Evolutionary conservation across 1,139 yeast genomes (phyloP).

Genomic region (Kurtzmaniella quercitrusa): DNA sequence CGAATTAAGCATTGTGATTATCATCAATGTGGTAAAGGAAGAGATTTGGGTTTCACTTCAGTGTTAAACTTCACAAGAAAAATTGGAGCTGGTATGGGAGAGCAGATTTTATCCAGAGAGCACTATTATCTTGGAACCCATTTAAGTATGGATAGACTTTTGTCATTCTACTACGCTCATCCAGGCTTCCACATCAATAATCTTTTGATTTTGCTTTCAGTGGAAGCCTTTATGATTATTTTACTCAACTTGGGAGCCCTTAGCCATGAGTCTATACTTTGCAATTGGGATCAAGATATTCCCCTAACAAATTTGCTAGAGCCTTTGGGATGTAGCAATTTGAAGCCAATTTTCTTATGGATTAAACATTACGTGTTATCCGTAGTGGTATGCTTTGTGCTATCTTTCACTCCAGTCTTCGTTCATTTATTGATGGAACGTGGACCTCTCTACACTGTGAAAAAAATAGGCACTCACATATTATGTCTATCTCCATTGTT

Average conservation of each 20-base stretch:
- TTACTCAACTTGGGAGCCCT: constrained; percentile 66
- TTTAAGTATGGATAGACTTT: constrained; percentile 72
- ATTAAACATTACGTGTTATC: constrained; percentile 75
- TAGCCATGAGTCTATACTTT: constrained; percentile 53
- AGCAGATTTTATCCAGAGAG: constrained; percentile 79
- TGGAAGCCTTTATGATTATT: constrained; percentile 66
- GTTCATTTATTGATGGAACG: constrained; percentile 79
- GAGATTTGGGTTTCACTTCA: constrained; percentile 84
- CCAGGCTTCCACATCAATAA: constrained; percentile 89
- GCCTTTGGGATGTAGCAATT: constrained; percentile 74
- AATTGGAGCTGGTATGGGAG: constrained; percentile 96
- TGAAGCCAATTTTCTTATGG: constrained; percentile 77
- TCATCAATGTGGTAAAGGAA: constrained; percentile 87
- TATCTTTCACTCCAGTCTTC: constrained; percentile 74
- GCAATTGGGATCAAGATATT: constrained; percentile 45
- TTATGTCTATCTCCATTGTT: constrained; percentile 75
- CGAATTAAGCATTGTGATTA: constrained; percentile 84
- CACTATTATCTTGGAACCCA: constrained; percentile 78
- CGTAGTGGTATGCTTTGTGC: constrained; percentile 77
- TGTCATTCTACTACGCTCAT: constrained; percentile 87
- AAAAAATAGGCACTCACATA: constrained; percentile 60
- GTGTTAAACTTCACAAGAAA: constrained; percentile 81
- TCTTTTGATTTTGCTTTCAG: constrained; percentile 69
- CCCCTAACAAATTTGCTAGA: constrained; percentile 57
- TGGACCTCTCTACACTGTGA: constrained; percentile 61